Base-by-base conservation (phyloP, 2,329 filamentous ascomycete species). In the Magnaporthales sp. region DNA sequence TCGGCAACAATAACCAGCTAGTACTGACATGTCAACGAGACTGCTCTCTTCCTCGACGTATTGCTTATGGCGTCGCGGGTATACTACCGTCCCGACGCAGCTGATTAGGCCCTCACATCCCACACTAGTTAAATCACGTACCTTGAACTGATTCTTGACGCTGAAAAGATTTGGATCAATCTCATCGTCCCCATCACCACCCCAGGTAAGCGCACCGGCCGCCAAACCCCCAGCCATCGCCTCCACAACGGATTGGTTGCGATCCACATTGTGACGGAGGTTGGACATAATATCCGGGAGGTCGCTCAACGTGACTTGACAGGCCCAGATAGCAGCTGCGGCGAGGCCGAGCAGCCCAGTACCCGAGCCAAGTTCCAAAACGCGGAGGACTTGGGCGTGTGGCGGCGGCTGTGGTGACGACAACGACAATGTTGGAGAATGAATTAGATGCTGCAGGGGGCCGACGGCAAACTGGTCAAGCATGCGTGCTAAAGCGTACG, bases 291-390 rank as follows among this genome's bases (percentile, higher is more conserved):
- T 97, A n/a, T 84, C 84, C 0, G 91, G 89, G 30, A 98, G 80
- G 74, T 98, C 95, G 46, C 91, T 97, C 65, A 97, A 81, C 10
- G 90, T 79, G 4, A 96, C 89, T 22, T 84, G 79, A 0, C 84
- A 83, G 60, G 81, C 80, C 80, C 91, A 90, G 27, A 92, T 80
- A 15, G 86, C 87, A 8, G 93, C 92, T 27, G 93, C 92, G 1
- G 93, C 90, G 60, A 98, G 81, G 0, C 95, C 95, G 10, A 97
- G 85, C n/a, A 99, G 83, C 0, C 94, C 94, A 0, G 94, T 98
- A 0, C 95, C 94, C 0, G 94, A 89, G 4, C 94, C 95, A 1
- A 98, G 84, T 75, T 98, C 94, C 9, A 98, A 82, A 1, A 87
- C 79, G 19, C 78, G 72, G 4, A 73, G 68, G n/a, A 22, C 27